Evolutionary conservation across 805 yeast species (phyloP).

Genomic region (Zygosaccharomyces pseudorouxii): DNA sequence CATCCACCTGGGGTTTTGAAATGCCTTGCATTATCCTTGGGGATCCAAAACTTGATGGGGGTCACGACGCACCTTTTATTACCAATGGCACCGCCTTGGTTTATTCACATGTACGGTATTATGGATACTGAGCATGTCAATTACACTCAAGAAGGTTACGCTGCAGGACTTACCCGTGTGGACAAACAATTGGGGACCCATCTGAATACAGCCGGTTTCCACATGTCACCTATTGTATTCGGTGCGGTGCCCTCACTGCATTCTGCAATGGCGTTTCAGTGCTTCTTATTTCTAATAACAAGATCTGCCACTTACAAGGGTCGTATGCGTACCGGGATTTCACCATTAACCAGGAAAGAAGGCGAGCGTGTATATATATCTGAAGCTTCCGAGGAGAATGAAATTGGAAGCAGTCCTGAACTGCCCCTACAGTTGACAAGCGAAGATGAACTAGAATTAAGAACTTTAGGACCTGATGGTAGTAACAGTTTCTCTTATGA

Average conservation of each 20-base stretch:
- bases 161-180: conserved; percentile 66
- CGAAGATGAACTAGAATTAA: not conserved
- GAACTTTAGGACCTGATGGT: not conserved
- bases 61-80: conserved; percentile 55
- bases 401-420: not conserved
- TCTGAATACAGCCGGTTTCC: conserved; percentile 57
- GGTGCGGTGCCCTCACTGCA: conserved; percentile 63
- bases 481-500: not conserved
- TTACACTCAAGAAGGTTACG: conserved; percentile 62
- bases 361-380: not conserved
- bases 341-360: not conserved
- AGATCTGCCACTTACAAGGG: conserved; percentile 26
- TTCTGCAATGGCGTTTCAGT: conserved; percentile 58
- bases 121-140: conserved; percentile 45
- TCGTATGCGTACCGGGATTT: conserved; percentile 6
- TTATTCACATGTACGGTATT: conserved; percentile 56
- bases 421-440: not conserved
- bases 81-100: conserved; percentile 78
- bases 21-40: conserved; percentile 50
- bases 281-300: conserved; percentile 42
- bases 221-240: conserved; percentile 63
- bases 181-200: conserved; percentile 60
- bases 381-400: not conserved
- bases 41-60: conserved; percentile 56
- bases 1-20: conserved; percentile 61